These are phyloP conservation scores for Bjerkandera adusta DNA, from an alignment of 1,284 basidiomycete genomes.

Conservation along the genomic window DNA sequence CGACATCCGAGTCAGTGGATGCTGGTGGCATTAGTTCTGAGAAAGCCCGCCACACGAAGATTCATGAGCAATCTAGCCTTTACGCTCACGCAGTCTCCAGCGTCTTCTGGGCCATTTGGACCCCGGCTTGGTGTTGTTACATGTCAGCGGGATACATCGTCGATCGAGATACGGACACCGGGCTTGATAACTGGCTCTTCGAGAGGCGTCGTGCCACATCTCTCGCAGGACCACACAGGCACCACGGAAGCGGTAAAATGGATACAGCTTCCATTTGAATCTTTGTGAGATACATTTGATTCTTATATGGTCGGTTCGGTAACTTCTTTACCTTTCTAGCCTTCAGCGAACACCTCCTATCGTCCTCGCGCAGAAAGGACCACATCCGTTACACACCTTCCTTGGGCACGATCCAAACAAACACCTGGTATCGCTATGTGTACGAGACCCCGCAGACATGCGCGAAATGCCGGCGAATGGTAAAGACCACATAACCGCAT, in stretches of 20 bases:
- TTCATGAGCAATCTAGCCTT: constrained; percentile 10
- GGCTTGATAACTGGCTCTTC: constrained; percentile 60
- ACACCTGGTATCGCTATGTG: constrained; percentile 57
- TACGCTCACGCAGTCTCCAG: background rate
- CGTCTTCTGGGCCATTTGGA: constrained; percentile 9
- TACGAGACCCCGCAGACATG: constrained; percentile 63
- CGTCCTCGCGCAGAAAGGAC: constrained; percentile 50
- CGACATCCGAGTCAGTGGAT: too few relatives aligned
- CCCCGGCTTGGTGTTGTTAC: constrained; percentile 21
- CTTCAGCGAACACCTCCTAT: constrained; percentile 61
- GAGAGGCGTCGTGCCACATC: constrained; percentile 71
- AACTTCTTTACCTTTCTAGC: constrained; percentile 34
- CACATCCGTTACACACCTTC: constrained; percentile 54
- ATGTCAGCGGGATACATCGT: constrained; percentile 12
- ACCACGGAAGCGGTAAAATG: constrained; percentile 51
- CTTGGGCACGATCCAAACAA: constrained; percentile 48
- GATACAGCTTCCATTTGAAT: constrained; percentile 73
- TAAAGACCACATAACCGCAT: constrained; percentile 50
- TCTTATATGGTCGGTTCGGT: background rate
- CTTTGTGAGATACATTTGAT: constrained; percentile 59
- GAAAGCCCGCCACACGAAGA: too few relatives aligned
- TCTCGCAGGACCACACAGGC: constrained; percentile 61
- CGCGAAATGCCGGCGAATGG: constrained; percentile 71
- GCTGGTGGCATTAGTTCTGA: too few relatives aligned
- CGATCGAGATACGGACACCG: constrained; percentile 53